Evolutionary conservation across 2,329 filamentous ascomycete species (phyloP).

Genomic region (Ophiocordyceps polyrhachis-furcata): DNA sequence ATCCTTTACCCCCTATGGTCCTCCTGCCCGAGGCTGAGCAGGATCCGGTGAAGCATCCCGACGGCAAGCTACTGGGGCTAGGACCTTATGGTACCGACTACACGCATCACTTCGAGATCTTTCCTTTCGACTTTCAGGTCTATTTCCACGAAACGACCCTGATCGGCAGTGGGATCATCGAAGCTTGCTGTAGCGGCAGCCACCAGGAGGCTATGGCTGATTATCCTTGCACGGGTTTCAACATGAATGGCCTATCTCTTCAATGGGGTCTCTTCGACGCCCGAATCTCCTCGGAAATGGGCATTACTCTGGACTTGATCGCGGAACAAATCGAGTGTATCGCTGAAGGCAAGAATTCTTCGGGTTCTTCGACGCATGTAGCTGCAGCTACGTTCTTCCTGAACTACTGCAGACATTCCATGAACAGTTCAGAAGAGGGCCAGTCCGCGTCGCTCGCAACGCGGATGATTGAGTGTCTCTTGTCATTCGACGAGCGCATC

Average conservation of each 20-base stretch:
- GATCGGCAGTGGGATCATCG: conserved; percentile 33
- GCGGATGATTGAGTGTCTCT: conserved; percentile 23
- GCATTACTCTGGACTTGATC: conserved; percentile 41
- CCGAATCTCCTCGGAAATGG: conserved; percentile 39
- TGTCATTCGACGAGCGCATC: conserved; percentile 19
- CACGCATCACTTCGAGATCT: conserved; percentile 42
- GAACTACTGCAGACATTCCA: conserved; percentile 23
- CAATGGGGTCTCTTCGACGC: conserved; percentile 39
- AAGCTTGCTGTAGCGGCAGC: conserved; percentile 16
- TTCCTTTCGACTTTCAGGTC: conserved; percentile 33
- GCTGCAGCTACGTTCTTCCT: conserved; percentile 26
- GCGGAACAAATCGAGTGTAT: conserved; percentile 22
- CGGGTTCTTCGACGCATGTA: conserved; percentile 5
- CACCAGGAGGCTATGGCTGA: conserved; percentile 10
- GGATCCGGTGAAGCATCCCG: conserved; percentile 4
- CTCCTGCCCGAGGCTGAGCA: conserved; percentile 3
- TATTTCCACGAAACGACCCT: conserved; percentile 43
- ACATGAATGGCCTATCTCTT: conserved; percentile 28
- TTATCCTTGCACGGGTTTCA: conserved; percentile 20
- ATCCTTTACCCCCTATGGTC: conserved; percentile 21
- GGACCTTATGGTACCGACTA: conserved; percentile 43
- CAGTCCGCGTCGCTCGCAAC: conserved; percentile 22
- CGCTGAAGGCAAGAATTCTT: background rate
- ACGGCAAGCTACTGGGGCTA: conserved; percentile 27
- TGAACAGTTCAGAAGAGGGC: conserved; percentile 19